phyloP scores from a whole-genome alignment of 1,139 yeast species.

The Suhomyces coccinellae region DNA sequence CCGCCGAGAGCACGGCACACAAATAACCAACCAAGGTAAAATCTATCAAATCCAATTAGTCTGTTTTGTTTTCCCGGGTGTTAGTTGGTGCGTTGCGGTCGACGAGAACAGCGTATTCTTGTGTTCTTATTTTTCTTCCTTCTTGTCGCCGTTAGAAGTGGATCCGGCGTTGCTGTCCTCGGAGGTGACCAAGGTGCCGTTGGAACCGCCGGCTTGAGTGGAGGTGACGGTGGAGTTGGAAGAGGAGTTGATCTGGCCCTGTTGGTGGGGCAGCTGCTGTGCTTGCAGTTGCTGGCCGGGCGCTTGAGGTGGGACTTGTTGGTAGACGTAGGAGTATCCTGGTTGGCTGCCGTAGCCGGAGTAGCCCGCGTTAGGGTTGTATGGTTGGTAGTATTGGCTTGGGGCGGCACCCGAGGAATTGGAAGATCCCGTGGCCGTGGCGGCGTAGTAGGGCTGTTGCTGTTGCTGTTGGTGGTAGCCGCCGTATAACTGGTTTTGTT shows the following conservation, averaged over 20 bases:
- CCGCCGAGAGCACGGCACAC: no score
- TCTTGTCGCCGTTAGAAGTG: conserved; percentile 9
- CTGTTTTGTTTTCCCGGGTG: conserved; percentile 1
- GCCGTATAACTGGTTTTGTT: conserved; percentile 14
- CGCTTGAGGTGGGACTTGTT: conserved; percentile 13
- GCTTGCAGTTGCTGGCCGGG: conserved; percentile 12
- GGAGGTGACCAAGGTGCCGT: conserved; percentile 9
- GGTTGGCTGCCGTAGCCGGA: conserved; percentile 25
- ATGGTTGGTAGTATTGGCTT: conserved; percentile 22
- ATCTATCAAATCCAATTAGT: conserved; percentile 9
- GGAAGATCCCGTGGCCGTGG: conserved; percentile 4
- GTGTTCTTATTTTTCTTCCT: conserved; percentile 9
- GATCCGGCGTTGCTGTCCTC: conserved; percentile 7
- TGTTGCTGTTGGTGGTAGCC: conserved; percentile 18
- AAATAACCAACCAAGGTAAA: conserved; percentile 4
- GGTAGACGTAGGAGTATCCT: conserved; percentile 22
- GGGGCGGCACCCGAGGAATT: conserved; percentile 14
- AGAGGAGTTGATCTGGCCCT: conserved; percentile 5
- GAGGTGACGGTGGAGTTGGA: conserved; percentile 8
- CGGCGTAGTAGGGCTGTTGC: conserved; percentile 21
- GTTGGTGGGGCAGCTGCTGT: conserved; percentile 9
- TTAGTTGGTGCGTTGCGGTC: neutral
- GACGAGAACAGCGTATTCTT: neutral
- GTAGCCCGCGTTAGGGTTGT: conserved; percentile 21
- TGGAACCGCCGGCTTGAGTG: conserved; percentile 5